phyloP scores from a whole-genome alignment of 345 rosid genomes.

The Abelmoschus esculentus region DNA sequence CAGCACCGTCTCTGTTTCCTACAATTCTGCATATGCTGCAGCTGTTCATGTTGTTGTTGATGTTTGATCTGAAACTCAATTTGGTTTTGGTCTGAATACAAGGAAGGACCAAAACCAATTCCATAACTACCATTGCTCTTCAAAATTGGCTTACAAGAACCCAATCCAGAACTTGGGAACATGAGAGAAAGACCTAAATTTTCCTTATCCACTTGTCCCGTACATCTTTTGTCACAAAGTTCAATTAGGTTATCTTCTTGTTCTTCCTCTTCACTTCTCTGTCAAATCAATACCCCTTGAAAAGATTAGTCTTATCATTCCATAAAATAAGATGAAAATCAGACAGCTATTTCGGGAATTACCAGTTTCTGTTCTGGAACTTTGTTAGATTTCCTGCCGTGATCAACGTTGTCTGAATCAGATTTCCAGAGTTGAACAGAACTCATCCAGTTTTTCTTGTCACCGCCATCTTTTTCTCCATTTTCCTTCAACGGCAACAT shows the following conservation, averaged over 20 bases:
- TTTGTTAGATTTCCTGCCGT: conserved; percentile 17
- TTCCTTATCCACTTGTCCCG: conserved; percentile 23
- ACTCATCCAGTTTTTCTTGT: conserved; percentile 57
- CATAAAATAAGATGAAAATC: neutral
- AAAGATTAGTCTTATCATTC: neutral
- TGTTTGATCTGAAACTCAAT: conserved; percentile 21
- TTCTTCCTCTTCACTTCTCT: conserved; percentile 35
- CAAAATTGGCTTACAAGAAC: conserved; percentile 11
- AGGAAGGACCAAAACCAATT: conserved; percentile 13
- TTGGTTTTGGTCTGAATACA: conserved; percentile 22
- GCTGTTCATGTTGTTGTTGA: conserved; percentile 11
- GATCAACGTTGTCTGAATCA: conserved; percentile 3
- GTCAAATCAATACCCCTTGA: conserved; percentile 8
- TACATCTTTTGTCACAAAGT: conserved; percentile 24
- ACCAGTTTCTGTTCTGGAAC: conserved; percentile 38
- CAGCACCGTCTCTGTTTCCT: conserved; percentile 76
- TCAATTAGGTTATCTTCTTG: conserved; percentile 39
- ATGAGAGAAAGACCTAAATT: conserved; percentile 31
- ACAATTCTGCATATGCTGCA: conserved; percentile 23
- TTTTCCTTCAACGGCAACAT: conserved; percentile 22
- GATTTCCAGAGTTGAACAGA: conserved; percentile 55
- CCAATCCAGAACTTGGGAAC: conserved; percentile 31
- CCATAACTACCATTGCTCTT: conserved; percentile 2
- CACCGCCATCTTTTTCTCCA: conserved; percentile 30
- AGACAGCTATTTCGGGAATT: neutral